These are phyloP conservation scores for Coelastrella sp. DNA, from an alignment of 139 green algal species.

Conservation along the genomic window DNA sequence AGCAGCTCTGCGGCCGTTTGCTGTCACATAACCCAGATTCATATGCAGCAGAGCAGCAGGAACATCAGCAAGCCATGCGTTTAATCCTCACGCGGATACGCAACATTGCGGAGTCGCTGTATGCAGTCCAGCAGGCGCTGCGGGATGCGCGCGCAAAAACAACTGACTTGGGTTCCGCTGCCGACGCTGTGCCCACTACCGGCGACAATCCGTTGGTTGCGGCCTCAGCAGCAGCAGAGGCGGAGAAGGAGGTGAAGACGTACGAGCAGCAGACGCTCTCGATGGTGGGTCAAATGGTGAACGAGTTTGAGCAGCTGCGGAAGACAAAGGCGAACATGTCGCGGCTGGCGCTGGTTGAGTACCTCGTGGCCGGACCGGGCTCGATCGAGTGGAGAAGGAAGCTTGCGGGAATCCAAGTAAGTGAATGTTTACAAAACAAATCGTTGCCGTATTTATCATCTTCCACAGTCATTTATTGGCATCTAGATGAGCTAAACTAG, in stretches of 20 bases:
- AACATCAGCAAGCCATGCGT: not conserved
- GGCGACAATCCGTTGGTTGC: not conserved
- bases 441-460: not conserved
- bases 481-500: no score
- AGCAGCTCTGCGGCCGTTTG: constrained; percentile 34
- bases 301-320: constrained; percentile 42
- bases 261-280: not conserved
- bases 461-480: not conserved
- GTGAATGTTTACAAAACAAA: not conserved
- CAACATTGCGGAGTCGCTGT: constrained; percentile 19
- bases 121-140: not conserved
- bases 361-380: not conserved
- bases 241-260: not conserved
- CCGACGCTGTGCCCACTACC: not conserved
- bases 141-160: not conserved
- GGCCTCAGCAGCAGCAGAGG: constrained; percentile 4
- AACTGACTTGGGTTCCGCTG: not conserved
- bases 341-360: constrained; percentile 25
- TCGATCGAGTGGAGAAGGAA: not conserved
- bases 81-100: not conserved
- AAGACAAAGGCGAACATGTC: constrained; percentile 12
- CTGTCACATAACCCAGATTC: not conserved
- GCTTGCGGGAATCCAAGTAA: not conserved
- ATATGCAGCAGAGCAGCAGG: not conserved
- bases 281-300: constrained; percentile 34